A percentile compares a stretch with the other conserved stretches of the same genome.
phyloP scores from a whole-genome alignment of 148 eudicot genomes.

The Rhododendron kiyosumense region DNA sequence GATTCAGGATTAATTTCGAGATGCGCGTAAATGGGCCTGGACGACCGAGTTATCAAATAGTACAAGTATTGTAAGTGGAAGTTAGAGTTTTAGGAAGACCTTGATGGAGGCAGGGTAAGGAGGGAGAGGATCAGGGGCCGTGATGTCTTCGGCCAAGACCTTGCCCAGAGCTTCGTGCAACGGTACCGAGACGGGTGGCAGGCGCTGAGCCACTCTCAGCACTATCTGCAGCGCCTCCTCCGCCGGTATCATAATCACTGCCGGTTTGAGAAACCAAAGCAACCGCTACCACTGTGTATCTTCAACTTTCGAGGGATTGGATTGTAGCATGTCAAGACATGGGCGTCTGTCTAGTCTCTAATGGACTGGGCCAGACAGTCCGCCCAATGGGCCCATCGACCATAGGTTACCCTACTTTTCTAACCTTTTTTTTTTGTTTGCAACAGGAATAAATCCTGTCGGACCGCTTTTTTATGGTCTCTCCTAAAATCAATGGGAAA shows the following conservation, averaged over 20 bases:
- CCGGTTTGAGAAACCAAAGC: background rate
- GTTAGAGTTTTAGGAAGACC: constrained; percentile 27
- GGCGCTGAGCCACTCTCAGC: constrained; percentile 40
- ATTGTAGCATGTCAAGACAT: too few relatives aligned
- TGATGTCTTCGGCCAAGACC: constrained; percentile 61
- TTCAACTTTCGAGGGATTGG: too few relatives aligned
- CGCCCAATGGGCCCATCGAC: too few relatives aligned
- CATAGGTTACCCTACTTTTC: too few relatives aligned
- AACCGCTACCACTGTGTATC: background rate
- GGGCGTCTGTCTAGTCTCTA: too few relatives aligned
- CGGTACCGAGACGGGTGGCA: constrained; percentile 49
- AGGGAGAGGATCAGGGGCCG: constrained; percentile 88
- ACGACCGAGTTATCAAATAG: too few relatives aligned
- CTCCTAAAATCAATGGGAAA: too few relatives aligned
- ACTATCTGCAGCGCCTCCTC: constrained; percentile 61
- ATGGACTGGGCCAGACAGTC: too few relatives aligned
- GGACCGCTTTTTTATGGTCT: too few relatives aligned
- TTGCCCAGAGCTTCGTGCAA: constrained; percentile 65
- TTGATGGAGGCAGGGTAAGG: constrained; percentile 86
- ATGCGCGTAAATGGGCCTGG: background rate
- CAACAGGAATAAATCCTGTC: too few relatives aligned
- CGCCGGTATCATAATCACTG: constrained; percentile 37
- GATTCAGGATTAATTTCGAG: too few relatives aligned
- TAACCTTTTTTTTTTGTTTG: too few relatives aligned
- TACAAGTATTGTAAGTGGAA: background rate